Percentiles rank a stretch among this genome's conserved stretches.
phyloP scores from a whole-genome alignment of 768 basidiomycete species.

The Xerocomus brunneocitrinus region DNA sequence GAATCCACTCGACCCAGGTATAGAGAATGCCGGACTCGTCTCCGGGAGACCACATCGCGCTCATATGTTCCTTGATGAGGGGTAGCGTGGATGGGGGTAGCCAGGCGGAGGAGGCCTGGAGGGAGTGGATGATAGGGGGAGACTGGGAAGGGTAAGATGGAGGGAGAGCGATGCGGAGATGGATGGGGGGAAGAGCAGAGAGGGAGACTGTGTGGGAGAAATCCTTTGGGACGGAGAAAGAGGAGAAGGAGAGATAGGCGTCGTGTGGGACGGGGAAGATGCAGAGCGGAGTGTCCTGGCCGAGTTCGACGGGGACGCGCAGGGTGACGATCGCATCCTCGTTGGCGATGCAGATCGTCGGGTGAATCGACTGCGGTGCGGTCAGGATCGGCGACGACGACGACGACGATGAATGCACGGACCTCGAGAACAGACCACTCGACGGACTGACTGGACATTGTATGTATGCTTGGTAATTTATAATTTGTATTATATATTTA shows the following conservation, averaged over 20 bases:
- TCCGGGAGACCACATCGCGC: slow-evolving; percentile 48
- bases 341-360: slow-evolving; percentile 55
- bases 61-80: slow-evolving; percentile 38
- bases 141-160: slow-evolving; percentile 48
- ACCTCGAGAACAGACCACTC: slow-evolving; percentile 27
- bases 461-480: slow-evolving; percentile 4
- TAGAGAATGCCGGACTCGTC: slow-evolving; percentile 58
- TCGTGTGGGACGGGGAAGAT: slow-evolving; percentile 25
- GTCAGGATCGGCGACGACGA: slow-evolving; percentile 4
- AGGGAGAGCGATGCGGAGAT: slow-evolving; percentile 52
- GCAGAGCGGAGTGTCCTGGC: slow-evolving; percentile 35
- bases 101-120: slow-evolving; percentile 60
- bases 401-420: slow-evolving; percentile 3
- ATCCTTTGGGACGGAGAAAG: neutral
- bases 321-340: slow-evolving; percentile 28
- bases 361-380: slow-evolving; percentile 63
- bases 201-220: slow-evolving; percentile 18
- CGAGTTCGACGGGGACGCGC: slow-evolving; percentile 64
- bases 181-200: slow-evolving; percentile 61
- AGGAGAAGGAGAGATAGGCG: slow-evolving; percentile 2
- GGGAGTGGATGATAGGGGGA: slow-evolving; percentile 51
- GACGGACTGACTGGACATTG: neutral
- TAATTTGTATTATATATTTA: neutral
- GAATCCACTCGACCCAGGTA: slow-evolving; percentile 68
- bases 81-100: slow-evolving; percentile 34